A percentile compares a stretch with the other conserved stretches of the same genome.
phyloP scores from a whole-genome alignment of 2,329 filamentous ascomycete genomes.

The Rugonectria rugulosa region DNA sequence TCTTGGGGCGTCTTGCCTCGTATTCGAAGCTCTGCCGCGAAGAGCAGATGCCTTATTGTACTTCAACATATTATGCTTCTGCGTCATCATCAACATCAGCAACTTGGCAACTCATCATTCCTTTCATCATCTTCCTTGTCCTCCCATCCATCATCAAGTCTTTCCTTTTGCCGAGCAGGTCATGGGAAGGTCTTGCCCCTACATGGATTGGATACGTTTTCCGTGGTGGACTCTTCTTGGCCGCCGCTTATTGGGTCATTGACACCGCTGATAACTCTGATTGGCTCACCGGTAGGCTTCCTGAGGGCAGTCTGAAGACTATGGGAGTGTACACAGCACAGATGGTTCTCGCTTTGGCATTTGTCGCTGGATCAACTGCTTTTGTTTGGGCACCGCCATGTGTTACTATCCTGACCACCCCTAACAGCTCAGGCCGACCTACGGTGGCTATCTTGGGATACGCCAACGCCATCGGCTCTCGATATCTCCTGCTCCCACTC shows the following conservation, averaged over 20 bases:
- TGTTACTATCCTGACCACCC: constrained; percentile 71
- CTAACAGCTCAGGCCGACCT: constrained; percentile 53
- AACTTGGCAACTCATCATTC: constrained; percentile 85
- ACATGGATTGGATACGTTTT: constrained; percentile 85
- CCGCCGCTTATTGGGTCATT: constrained; percentile 85
- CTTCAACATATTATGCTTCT: constrained; percentile 94
- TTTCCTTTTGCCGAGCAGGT: constrained; percentile 82
- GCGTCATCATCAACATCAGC: constrained; percentile 91
- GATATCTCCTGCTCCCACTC: constrained; percentile 84
- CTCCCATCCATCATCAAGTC: constrained; percentile 80
- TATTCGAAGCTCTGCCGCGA: constrained; percentile 93
- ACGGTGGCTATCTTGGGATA: constrained; percentile 87
- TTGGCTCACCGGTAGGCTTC: constrained; percentile 69
- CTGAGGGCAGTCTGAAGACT: constrained; percentile 73
- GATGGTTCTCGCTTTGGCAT: constrained; percentile 77
- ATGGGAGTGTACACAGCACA: constrained; percentile 82
- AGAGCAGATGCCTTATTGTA: constrained; percentile 97
- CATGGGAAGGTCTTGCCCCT: constrained; percentile 85
- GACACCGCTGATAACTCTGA: constrained; percentile 87
- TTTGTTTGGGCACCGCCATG: constrained; percentile 88
- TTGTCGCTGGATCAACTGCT: constrained; percentile 84
- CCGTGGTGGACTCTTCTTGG: constrained; percentile 76
- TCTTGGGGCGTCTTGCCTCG: constrained; percentile 81
- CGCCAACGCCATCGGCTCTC: constrained; percentile 89
- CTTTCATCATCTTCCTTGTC: constrained; percentile 74